Evolutionary conservation across 2,329 filamentous ascomycete species (phyloP).

Genomic region (Aspergillus hortae): DNA sequence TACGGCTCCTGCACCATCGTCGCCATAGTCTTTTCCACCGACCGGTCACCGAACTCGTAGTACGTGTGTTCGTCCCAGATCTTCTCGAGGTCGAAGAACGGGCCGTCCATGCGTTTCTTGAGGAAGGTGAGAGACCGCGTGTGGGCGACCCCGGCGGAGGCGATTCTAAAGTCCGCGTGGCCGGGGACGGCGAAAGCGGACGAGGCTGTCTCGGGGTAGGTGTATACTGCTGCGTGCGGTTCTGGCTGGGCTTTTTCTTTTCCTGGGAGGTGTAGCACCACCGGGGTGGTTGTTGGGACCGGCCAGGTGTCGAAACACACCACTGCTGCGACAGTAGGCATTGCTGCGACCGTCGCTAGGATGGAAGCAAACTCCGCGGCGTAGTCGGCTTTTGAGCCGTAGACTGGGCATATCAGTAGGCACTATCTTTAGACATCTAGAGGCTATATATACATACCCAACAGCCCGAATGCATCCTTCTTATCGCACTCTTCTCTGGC

Average conservation of each 20-base stretch:
- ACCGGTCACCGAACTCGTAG: conserved; percentile 66
- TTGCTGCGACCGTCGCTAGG: conserved; percentile 6
- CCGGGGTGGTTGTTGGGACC: neutral
- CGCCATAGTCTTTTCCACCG: conserved; percentile 70
- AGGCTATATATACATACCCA: conserved; percentile 14
- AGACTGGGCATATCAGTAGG: conserved; percentile 14
- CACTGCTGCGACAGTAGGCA: conserved; percentile 5
- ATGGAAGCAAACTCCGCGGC: conserved; percentile 7
- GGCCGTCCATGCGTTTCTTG: conserved; percentile 60
- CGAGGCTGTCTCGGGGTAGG: conserved; percentile 46
- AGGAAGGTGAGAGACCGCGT: conserved; percentile 64
- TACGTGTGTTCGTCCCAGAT: conserved; percentile 77
- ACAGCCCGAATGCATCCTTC: conserved; percentile 16
- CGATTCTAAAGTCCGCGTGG: conserved; percentile 49
- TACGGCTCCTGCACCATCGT: conserved; percentile 79
- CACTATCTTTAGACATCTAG: neutral
- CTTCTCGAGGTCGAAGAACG: conserved; percentile 69
- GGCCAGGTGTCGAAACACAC: conserved; percentile 21
- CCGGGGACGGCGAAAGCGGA: conserved; percentile 50
- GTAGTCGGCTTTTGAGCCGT: conserved; percentile 24
- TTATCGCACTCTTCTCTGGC: conserved; percentile 23
- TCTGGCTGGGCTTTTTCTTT: neutral
- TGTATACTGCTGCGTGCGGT: conserved; percentile 23
- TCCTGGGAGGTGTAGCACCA: conserved; percentile 16
- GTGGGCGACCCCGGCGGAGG: conserved; percentile 59